Conservation (phyloP, 2,329 filamentous ascomycete species). For the Gnomoniopsis smithogilvyi region DNA sequence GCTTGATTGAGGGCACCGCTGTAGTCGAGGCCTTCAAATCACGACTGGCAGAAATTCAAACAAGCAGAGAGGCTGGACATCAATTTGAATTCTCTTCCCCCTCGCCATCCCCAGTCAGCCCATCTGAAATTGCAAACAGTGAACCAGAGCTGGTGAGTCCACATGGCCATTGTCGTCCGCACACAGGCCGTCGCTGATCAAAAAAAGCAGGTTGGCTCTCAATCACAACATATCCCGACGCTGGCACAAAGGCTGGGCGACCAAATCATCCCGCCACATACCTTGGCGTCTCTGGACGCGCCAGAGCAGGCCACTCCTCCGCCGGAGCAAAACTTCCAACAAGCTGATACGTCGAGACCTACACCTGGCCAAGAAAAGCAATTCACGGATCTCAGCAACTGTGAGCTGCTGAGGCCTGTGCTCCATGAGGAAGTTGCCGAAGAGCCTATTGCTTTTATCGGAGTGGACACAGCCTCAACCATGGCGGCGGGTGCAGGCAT, state of each 20-base stretch:
- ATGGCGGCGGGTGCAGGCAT: no score
- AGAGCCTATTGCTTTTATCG: no score
- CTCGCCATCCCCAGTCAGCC: neutral
- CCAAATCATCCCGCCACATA: neutral
- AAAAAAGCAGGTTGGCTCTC: neutral
- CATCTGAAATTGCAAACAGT: neutral
- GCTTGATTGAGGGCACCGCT: no score
- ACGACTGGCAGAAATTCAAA: neutral
- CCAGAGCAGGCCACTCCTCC: neutral
- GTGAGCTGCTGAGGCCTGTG: no score
- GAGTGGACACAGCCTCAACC: no score
- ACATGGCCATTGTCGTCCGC: neutral
- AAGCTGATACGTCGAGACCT: neutral
- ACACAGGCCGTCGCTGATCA: neutral
- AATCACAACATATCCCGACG: neutral
- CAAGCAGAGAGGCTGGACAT: neutral
- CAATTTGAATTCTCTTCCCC: neutral
- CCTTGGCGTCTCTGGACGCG: neutral
- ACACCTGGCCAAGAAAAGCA: neutral
- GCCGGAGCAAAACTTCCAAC: neutral
- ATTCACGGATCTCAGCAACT: no score
- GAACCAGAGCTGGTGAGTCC: neutral
- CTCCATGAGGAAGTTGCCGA: no score
- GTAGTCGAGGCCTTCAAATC: neutral
- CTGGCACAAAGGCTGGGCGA: neutral